Evolutionary conservation across 768 basidiomycete genomes (phyloP).

Genomic region (Trichaptum fuscoviolaceum): DNA sequence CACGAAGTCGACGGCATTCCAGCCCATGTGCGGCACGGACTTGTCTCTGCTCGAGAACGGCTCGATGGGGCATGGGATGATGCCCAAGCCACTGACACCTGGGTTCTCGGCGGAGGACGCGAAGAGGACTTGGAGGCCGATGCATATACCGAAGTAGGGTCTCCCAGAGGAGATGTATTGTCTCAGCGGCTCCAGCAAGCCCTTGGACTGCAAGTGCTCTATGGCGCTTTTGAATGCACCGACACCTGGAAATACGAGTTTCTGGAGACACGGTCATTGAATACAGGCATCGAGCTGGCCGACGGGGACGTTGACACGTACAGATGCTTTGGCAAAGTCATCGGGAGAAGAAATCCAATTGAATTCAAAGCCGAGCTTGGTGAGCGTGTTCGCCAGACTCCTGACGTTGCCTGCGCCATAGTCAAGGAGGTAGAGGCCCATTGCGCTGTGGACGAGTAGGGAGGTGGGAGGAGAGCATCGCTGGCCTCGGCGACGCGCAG

Average conservation of each 20-base stretch:
- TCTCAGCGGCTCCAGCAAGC: constrained; percentile 74
- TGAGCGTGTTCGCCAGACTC: constrained; percentile 89
- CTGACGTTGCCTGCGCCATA: constrained; percentile 96
- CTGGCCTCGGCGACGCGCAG: background rate
- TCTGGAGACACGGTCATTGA: constrained; percentile 40
- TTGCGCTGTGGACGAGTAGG: constrained; percentile 16
- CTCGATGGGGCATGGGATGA: constrained; percentile 79
- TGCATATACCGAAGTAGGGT: constrained; percentile 97
- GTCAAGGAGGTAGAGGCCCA: constrained; percentile 84
- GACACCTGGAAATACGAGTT: constrained; percentile 94
- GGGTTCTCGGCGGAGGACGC: constrained; percentile 78
- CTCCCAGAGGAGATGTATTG: constrained; percentile 80
- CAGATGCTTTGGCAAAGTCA: constrained; percentile 86
- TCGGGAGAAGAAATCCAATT: constrained; percentile 78
- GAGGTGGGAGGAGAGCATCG: constrained; percentile 4
- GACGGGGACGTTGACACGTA: constrained; percentile 41
- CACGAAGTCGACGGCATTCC: constrained; percentile 74
- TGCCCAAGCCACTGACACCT: constrained; percentile 61
- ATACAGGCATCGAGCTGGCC: constrained; percentile 11
- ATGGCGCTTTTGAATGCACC: constrained; percentile 91
- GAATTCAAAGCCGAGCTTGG: constrained; percentile 77
- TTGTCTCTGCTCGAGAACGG: constrained; percentile 69
- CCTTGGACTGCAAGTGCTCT: constrained; percentile 62
- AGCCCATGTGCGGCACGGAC: constrained; percentile 96
- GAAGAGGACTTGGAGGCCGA: constrained; percentile 97